Percentiles rank a stretch among this genome's conserved stretches.
Conservation (phyloP, 2,329 filamentous ascomycete species). For the Thelonectria rubi region DNA sequence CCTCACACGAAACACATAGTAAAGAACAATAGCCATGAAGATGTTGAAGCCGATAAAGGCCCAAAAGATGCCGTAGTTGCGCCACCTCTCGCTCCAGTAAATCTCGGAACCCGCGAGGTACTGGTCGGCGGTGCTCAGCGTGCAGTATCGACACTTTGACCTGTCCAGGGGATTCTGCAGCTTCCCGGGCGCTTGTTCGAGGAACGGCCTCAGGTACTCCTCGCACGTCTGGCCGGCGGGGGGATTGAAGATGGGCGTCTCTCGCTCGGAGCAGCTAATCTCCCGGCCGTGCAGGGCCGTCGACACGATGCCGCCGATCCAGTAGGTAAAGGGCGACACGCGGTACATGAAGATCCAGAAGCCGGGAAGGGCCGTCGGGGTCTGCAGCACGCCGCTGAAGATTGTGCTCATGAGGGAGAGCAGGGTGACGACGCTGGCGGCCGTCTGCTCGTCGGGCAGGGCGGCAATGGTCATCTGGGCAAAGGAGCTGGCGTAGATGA, state of each 20-base stretch:
- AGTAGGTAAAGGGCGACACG: slow-evolving; percentile 73
- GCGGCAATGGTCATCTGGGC: slow-evolving; percentile 78
- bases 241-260: slow-evolving; percentile 71
- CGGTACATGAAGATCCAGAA: slow-evolving; percentile 84
- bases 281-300: slow-evolving; percentile 67
- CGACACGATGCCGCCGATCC: slow-evolving; percentile 72
- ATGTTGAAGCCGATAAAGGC: slow-evolving; percentile 73
- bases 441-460: slow-evolving; percentile 74
- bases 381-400: slow-evolving; percentile 72
- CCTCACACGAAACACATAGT: slow-evolving; percentile 69
- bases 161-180: slow-evolving; percentile 70
- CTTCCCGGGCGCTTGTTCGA: slow-evolving; percentile 60
- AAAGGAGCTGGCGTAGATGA: slow-evolving; percentile 77
- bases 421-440: slow-evolving; percentile 69
- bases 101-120: slow-evolving; percentile 60
- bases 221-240: slow-evolving; percentile 70
- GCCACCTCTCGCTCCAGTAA: slow-evolving; percentile 66
- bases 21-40: slow-evolving; percentile 64
- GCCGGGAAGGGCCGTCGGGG: slow-evolving; percentile 65
- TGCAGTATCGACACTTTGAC: slow-evolving; percentile 71
- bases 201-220: slow-evolving; percentile 68
- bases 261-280: slow-evolving; percentile 62
- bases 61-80: slow-evolving; percentile 77
- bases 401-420: slow-evolving; percentile 66
- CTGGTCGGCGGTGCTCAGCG: slow-evolving; percentile 69